A percentile compares a stretch with the other conserved stretches of the same genome.
Conservation (phyloP, 345 rosid species). For the Bruguiera gymnorhiza region DNA sequence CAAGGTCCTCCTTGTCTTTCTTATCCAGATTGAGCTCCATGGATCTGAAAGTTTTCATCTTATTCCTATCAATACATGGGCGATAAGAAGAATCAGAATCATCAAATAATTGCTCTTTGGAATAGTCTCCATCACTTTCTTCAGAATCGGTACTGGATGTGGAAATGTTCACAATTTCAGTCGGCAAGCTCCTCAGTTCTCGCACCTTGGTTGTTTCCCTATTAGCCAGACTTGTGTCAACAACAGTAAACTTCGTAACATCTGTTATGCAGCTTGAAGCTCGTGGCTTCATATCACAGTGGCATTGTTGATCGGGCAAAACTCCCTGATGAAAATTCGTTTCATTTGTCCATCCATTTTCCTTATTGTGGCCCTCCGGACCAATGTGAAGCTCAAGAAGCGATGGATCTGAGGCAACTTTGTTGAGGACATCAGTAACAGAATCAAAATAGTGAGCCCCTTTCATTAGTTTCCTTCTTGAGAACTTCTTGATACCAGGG, state of each 20-base stretch:
- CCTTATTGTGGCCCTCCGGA: constrained; percentile 18
- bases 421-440: constrained; percentile 48
- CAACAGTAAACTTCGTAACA: constrained; percentile 44
- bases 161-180: constrained; percentile 26
- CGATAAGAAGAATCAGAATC: neutral
- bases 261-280: constrained; percentile 17
- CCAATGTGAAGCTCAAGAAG: constrained; percentile 51
- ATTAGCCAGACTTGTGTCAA: constrained; percentile 46
- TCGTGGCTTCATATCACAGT: constrained; percentile 48
- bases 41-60: neutral
- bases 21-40: neutral
- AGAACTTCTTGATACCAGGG: constrained; percentile 67
- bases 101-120: constrained; percentile 22
- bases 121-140: constrained; percentile 39
- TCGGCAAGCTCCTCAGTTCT: constrained; percentile 54
- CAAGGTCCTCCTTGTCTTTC: neutral
- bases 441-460: constrained; percentile 77
- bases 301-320: constrained; percentile 33
- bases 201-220: constrained; percentile 35
- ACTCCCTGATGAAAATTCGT: constrained; percentile 29
- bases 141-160: constrained; percentile 33
- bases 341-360: constrained; percentile 18
- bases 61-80: neutral
- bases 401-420: constrained; percentile 46
- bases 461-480: constrained; percentile 68